Base-by-base conservation (phyloP, 2,329 filamentous ascomycete genomes). In the Coniella vitis region DNA sequence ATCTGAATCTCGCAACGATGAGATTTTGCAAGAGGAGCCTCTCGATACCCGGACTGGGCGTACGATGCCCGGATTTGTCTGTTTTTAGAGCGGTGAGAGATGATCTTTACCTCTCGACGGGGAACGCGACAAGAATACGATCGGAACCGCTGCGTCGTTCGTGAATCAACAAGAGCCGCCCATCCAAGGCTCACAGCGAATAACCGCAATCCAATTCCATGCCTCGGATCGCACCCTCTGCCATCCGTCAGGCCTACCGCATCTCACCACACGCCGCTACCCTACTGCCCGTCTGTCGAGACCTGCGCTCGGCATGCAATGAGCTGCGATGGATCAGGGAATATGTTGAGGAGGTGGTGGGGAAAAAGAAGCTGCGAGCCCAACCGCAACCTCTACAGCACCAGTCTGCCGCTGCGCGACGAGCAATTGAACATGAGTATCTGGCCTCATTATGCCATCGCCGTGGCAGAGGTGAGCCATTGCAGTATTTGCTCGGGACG, bases 401-500 rank as follows among this genome's bases (percentile, higher is more conserved):
- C n/a, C n/a, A 29, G 25, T 29, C 25, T 29, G 25, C 25, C 10
- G 25, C 10, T 29, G 25, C 5, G 10, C 25, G 25, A 10, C 5
- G 10, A 29, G 25, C 10, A 5, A 29, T 29, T 29, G 25, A 29
- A 29, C 25, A 5, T 5, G 25, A 29, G 25, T 29, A 44, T 14
- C 17, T 78, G 2, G 54, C 64, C 7, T 54, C 59, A 1, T 63
- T 83, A 7, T 80, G 76, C 54, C 64, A 63, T 4, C 64, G 69
- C 42, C 70, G 81, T 31, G 71, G 75, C 8, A 65, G 63, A 8
- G 89, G 89, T 1, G 78, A 83, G 50, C 93, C 93, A 1, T 68
- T 98, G 31, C 93, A 97, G 64, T 97, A 97, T 62, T 75, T 97
- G 19, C 70, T 98, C 1, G 90, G 90, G 3, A 83, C 83, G 4